Conservation (phyloP, 129 eudicot genomes). For the Lactuca saligna region DNA sequence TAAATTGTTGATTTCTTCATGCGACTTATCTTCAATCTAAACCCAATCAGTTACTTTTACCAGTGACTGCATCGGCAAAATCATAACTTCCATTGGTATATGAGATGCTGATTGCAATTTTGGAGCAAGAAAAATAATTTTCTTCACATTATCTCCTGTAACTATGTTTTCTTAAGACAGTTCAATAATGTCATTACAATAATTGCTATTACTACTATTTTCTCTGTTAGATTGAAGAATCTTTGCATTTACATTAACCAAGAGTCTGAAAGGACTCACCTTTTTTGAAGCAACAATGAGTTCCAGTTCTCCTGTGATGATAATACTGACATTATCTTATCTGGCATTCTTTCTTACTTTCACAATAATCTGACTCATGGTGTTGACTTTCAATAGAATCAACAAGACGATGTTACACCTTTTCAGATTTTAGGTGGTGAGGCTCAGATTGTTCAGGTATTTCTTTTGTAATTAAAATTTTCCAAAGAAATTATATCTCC, state of each 20-base stretch:
- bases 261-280: no score
- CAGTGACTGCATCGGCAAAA: background rate
- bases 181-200: background rate
- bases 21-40: background rate
- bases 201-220: background rate
- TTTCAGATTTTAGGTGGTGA: conserved; percentile 97
- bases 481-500: background rate
- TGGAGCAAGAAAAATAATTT: background rate
- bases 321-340: no score
- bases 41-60: background rate
- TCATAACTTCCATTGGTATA: background rate
- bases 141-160: background rate
- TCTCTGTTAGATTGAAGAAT: conserved; percentile 1
- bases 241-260: background rate
- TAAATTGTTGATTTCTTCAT: background rate
- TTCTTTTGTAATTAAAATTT: background rate
- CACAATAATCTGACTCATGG: conserved; percentile 14
- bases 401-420: conserved; percentile 89
- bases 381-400: conserved; percentile 51
- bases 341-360: conserved; percentile 8
- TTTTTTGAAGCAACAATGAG: no score
- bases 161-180: conserved; percentile 2
- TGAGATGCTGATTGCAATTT: background rate
- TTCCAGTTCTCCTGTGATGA: no score
- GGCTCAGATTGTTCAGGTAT: conserved; percentile 98